Base-by-base conservation (phyloP, 768 basidiomycete species). In the Tricholoma furcatifolium region DNA sequence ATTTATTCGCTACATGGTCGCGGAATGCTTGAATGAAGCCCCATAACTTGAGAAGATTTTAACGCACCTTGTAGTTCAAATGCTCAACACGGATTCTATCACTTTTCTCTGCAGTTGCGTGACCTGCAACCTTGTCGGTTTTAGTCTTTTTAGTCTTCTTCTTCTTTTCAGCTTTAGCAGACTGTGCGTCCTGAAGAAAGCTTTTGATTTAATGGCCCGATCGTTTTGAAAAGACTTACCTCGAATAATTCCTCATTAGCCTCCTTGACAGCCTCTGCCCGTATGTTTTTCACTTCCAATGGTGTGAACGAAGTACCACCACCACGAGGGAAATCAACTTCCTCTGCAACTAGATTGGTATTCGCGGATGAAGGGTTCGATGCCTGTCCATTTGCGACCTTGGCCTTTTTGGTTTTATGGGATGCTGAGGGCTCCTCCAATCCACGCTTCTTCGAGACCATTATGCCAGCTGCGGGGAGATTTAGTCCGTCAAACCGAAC, bases 321-420 rank as follows among this genome's bases (percentile, higher is more conserved):
- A 23, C 96, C 97, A 60, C 96, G 85, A 52, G 95, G 95, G 70
- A 98, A 99, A 68, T 95, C 93, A 45, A 92, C 80, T 62, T 95
- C 93, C 35, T 93, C 84, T 9, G 76, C 55, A 32, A 74, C 68
- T 51, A 76, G 61, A 58, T 65, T 70, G 3, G 67, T 56, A 9
- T 70, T 52, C 17, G 70, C 67, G 51, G 60, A 50, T 17, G 62
- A 57, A 20, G 61, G 38, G 39, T 64, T 58, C 46, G 56, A 61
- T 40, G 64, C 64, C 43, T 70, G 65, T 17, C 68, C 66, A 3
- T 76, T 70, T n/a, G 55, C 24, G 15, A 56, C 47, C 68, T 84
- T 88, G 47, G 71, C 67, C 67, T 85, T 90, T 69, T 90, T 91
- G 3, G 76, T 63, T 60, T 79, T 85, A 43, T 72, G 78, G 21